Evolutionary conservation across 1,284 basidiomycete species (phyloP).

Genomic region (Ustilago loliicola): DNA sequence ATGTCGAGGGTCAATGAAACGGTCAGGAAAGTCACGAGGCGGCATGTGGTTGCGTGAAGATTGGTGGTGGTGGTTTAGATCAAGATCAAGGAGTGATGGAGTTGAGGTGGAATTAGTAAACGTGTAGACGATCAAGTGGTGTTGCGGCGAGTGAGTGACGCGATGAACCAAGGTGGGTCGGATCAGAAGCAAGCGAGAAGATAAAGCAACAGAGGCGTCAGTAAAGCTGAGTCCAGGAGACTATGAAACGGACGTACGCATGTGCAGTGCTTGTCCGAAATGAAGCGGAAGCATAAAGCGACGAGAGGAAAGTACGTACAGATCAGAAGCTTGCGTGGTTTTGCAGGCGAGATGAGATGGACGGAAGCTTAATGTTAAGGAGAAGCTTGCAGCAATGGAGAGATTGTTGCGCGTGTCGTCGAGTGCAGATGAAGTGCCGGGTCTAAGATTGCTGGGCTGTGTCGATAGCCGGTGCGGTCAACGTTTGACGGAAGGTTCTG

Average conservation of each 20-base stretch:
- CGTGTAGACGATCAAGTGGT: not conserved
- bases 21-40: constrained; percentile 17
- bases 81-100: not conserved
- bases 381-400: not conserved
- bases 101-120: not conserved
- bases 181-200: not conserved
- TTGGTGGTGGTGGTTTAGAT: not conserved
- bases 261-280: constrained; percentile 12
- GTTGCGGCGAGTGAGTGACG: constrained; percentile 1
- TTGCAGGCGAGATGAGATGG: not conserved
- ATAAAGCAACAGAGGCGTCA: constrained; percentile 1
- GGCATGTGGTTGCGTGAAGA: constrained; percentile 16
- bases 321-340: not conserved
- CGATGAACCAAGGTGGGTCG: constrained; percentile 2
- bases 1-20: constrained; percentile 16
- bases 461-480: not conserved
- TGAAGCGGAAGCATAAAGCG: constrained; percentile 18
- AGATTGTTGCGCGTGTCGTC: not conserved
- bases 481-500: not conserved
- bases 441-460: not conserved
- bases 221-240: constrained; percentile 1
- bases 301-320: constrained; percentile 5
- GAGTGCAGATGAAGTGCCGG: not conserved
- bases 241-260: constrained; percentile 3
- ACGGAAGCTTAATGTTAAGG: constrained; percentile 3